Evolutionary conservation across 306 rosid genomes (phyloP), one percentile per base, ranked within the genome.

Genomic region (Cicer yamashitae): DNA sequence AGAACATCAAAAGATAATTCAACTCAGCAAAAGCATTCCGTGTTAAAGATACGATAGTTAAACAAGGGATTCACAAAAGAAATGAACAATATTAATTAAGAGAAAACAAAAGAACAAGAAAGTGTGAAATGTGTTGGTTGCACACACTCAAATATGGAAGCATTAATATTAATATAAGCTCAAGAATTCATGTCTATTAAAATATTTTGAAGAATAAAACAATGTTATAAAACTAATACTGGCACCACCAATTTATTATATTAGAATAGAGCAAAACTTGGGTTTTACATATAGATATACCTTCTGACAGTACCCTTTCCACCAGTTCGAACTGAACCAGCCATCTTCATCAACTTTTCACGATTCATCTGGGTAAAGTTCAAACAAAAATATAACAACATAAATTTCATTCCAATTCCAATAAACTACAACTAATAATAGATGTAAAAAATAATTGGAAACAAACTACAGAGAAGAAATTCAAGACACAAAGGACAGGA

Each of bases 301-400:
- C 98, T 93, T 84, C 98, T 89, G 84, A 93, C 18, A 43, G 97
- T 93, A 78, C 98, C 98, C 84, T 93, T 93, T 64, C 98, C 98
- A 64, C 98, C 98, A 15, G 98, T 93, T 84, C 98, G 87, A 37
- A 93, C 98, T 0, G 98, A 92, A 91, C 98, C 92, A 2, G 97
- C 98, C 98, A 93, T 93, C 88, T 89, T 91, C 88, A 80, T 88
- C 76, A 93, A 91, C 80, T 59, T 93, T 43, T 87, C 91, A 70
- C 84, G 22, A 91, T 93, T 87, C 98, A 93, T 93, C 98, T 93
- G 86, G 13, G 15, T 22, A 60, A 67, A 63, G 1, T 8, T 11
- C 3, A 44, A 59, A 14, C 1, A n/a, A 38, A 62, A 53, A 40
- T 7, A 2, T 8, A 22, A 57, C 73, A 8, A 69, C 46, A 77